These are phyloP conservation scores for Hapsidospora chrysogenum DNA, from an alignment of 495 filamentous ascomycete species.

Conservation along the genomic window DNA sequence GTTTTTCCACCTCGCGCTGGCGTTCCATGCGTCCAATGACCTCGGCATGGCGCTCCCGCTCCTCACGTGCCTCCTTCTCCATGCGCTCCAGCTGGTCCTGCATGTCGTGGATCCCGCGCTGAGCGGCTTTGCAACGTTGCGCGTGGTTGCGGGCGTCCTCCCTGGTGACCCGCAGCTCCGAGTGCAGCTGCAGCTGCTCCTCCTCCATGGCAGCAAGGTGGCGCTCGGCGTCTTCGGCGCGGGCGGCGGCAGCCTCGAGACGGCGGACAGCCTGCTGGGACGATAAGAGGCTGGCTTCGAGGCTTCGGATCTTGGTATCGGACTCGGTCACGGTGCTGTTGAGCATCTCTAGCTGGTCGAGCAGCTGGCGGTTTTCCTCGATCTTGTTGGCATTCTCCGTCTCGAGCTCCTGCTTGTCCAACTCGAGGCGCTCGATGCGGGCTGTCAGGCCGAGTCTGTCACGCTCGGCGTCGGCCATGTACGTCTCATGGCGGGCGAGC, in stretches of 20 bases:
- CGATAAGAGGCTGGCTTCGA: conserved; percentile 56
- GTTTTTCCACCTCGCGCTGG: conserved; percentile 52
- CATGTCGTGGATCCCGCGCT: conserved; percentile 52
- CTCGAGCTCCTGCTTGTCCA: conserved; percentile 59
- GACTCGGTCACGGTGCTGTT: conserved; percentile 60
- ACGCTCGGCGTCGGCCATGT: conserved; percentile 76
- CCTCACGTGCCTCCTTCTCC: conserved; percentile 67
- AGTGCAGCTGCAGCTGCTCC: conserved; percentile 59
- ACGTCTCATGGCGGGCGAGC: conserved; percentile 78
- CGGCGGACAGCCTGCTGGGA: conserved; percentile 60
- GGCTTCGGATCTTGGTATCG: conserved; percentile 51
- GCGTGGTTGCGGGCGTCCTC: conserved; percentile 61
- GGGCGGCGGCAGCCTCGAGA: conserved; percentile 51
- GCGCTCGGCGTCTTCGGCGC: conserved; percentile 60
- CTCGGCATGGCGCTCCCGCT: conserved; percentile 69
- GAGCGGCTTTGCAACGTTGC: conserved; percentile 68
- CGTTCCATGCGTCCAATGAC: conserved; percentile 66
- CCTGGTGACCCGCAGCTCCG: conserved; percentile 41
- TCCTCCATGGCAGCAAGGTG: conserved; percentile 63
- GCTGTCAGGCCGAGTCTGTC: conserved; percentile 53
- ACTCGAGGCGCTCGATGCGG: conserved; percentile 60
- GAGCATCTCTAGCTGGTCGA: conserved; percentile 66
- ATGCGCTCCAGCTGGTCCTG: conserved; percentile 82
- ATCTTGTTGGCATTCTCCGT: conserved; percentile 52
- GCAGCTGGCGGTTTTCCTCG: conserved; percentile 61